These are phyloP conservation scores for Flaveria trinervia DNA, from an alignment of 129 eudicot species.

Conservation along the genomic window DNA sequence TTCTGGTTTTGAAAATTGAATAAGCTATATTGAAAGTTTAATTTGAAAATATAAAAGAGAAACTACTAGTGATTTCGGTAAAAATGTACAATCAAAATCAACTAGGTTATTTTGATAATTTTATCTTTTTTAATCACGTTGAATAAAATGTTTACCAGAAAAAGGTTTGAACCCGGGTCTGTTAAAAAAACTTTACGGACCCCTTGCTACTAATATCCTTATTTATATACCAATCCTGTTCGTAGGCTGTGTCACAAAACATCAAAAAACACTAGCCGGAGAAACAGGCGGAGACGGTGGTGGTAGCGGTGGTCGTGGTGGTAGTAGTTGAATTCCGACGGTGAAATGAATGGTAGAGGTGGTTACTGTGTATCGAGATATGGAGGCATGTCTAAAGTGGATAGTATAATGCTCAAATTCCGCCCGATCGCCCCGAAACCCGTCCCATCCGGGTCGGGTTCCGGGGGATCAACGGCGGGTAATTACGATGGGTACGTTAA, in stretches of 20 bases:
- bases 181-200: too few species aligned
- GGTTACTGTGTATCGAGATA: constrained; percentile 77
- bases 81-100: too few species aligned
- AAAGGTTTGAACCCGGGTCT: too few species aligned
- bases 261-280: background rate
- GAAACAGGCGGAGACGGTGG: background rate
- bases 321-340: background rate
- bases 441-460: constrained; percentile 35
- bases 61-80: too few species aligned
- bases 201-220: too few species aligned
- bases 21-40: too few species aligned
- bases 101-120: too few species aligned
- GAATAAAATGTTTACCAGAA: too few species aligned
- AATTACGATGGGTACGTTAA: constrained; percentile 29
- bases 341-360: constrained; percentile 46
- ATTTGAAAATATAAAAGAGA: too few species aligned
- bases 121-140: too few species aligned
- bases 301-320: background rate
- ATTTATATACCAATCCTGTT: background rate
- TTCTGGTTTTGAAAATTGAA: too few species aligned
- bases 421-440: constrained; percentile 96
- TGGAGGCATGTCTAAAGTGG: constrained; percentile 37
- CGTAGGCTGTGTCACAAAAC: background rate
- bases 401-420: constrained; percentile 66
- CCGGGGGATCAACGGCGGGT: constrained; percentile 21